phyloP scores from a whole-genome alignment of 1,284 basidiomycete genomes.

The Rugosomyces carneus region DNA sequence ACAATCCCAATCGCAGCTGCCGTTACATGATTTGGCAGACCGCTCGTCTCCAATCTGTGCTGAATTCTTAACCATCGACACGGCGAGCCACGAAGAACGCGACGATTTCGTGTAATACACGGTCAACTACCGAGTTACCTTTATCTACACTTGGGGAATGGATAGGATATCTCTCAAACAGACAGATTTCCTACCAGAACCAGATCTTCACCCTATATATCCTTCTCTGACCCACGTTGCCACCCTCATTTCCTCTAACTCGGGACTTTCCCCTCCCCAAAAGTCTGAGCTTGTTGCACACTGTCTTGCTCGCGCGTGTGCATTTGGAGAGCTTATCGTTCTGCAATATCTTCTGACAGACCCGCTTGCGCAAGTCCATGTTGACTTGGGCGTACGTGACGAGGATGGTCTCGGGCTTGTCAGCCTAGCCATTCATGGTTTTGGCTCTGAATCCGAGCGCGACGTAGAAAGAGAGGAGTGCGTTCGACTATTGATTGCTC shows the following conservation, averaged over 20 bases:
- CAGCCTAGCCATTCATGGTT: slow-evolving; percentile 77
- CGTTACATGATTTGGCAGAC: neutral
- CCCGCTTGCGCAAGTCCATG: slow-evolving; percentile 59
- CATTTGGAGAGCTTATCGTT: slow-evolving; percentile 67
- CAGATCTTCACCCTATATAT: slow-evolving; percentile 71
- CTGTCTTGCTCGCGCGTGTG: slow-evolving; percentile 64
- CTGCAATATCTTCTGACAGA: slow-evolving; percentile 69
- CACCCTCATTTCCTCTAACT: slow-evolving; percentile 55
- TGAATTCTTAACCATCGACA: neutral
- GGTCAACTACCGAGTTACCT: neutral
- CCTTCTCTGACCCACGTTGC: slow-evolving; percentile 60
- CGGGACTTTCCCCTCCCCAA: slow-evolving; percentile 60
- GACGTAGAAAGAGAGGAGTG: slow-evolving; percentile 86
- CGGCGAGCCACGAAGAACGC: neutral
- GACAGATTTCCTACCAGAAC: slow-evolving; percentile 58
- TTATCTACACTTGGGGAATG: neutral
- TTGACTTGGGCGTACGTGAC: slow-evolving; percentile 67
- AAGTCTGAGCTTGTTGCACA: slow-evolving; percentile 65
- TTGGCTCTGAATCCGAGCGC: slow-evolving; percentile 75
- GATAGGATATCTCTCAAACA: slow-evolving; percentile 6
- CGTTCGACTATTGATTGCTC: slow-evolving; percentile 71
- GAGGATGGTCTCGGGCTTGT: slow-evolving; percentile 81
- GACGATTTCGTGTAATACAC: neutral
- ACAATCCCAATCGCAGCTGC: neutral
- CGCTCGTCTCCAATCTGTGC: neutral